Evolutionary conservation across 176 grass and related monocot genomes (phyloP).

Genomic region (Paspalum vaginatum): DNA sequence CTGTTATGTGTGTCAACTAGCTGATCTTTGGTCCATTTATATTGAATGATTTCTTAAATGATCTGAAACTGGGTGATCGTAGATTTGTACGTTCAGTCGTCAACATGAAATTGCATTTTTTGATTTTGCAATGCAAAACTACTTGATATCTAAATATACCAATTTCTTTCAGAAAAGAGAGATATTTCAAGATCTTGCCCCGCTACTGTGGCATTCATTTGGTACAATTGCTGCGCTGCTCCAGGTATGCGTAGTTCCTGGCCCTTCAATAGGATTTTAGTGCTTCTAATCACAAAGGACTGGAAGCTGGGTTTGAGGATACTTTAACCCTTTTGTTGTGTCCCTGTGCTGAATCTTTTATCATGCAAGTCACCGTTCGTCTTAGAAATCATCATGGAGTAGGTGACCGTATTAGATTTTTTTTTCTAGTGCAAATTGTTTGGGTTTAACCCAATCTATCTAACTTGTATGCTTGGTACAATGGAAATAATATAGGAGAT

Average conservation of each 20-base stretch:
- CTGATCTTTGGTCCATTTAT: background rate
- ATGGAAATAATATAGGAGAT: slow-evolving; percentile 71
- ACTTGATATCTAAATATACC: background rate
- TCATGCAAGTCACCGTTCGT: background rate
- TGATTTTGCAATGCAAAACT: background rate
- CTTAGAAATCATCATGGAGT: background rate
- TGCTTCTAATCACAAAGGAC: slow-evolving; percentile 24
- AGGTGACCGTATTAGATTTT: slow-evolving; percentile 19
- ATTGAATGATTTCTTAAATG: no score
- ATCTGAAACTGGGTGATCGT: slow-evolving; percentile 1
- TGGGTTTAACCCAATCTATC: slow-evolving; percentile 3
- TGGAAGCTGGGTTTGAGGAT: background rate
- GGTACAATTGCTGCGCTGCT: slow-evolving; percentile 89
- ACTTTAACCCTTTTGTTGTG: background rate
- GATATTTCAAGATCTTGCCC: slow-evolving; percentile 98
- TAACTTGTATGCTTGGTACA: slow-evolving; percentile 25
- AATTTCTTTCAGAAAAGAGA: slow-evolving; percentile 63
- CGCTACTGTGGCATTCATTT: slow-evolving; percentile 87
- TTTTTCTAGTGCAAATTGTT: slow-evolving; percentile 17
- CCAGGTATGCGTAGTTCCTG: slow-evolving; percentile 57
- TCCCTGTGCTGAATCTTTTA: background rate
- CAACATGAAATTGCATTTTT: slow-evolving; percentile 13
- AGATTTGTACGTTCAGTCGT: background rate
- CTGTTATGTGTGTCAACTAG: background rate
- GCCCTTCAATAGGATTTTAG: background rate